Evolutionary conservation across 2,329 filamentous ascomycete species (phyloP).

Genomic region (Colletotrichum higginsianum): DNA sequence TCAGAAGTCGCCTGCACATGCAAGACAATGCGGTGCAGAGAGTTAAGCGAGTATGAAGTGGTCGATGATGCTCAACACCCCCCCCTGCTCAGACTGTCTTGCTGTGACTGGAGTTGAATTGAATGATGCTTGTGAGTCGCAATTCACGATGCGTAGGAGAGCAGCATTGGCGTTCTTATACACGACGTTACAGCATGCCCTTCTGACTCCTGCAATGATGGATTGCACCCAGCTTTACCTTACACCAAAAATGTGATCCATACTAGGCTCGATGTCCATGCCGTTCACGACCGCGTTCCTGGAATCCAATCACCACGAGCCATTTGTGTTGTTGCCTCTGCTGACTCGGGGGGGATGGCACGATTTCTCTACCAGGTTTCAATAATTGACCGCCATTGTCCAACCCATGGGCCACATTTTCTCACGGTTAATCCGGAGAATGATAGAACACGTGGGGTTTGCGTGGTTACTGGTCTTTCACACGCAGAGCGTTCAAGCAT

Average conservation of each 20-base stretch:
- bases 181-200: background rate
- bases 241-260: background rate
- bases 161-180: conserved; percentile 32
- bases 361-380: conserved; percentile 31
- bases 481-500: background rate
- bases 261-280: background rate
- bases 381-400: conserved; percentile 48
- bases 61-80: background rate
- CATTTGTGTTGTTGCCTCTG: conserved; percentile 25
- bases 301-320: conserved; percentile 28
- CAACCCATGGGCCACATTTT: conserved; percentile 36
- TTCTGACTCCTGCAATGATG: background rate
- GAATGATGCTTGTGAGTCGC: background rate
- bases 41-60: background rate
- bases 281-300: conserved; percentile 8
- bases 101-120: too few species aligned
- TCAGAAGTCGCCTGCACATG: conserved; percentile 17
- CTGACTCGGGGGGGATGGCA: conserved; percentile 22
- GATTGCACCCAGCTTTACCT: background rate
- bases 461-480: conserved; percentile 32
- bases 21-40: background rate
- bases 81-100: background rate
- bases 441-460: conserved; percentile 38
- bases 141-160: background rate
- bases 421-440: conserved; percentile 8